Percentiles rank a stretch among this genome's conserved stretches.
Evolutionary conservation across 176 grass and related monocot species (phyloP).

Genomic region (Carex littledalei): DNA sequence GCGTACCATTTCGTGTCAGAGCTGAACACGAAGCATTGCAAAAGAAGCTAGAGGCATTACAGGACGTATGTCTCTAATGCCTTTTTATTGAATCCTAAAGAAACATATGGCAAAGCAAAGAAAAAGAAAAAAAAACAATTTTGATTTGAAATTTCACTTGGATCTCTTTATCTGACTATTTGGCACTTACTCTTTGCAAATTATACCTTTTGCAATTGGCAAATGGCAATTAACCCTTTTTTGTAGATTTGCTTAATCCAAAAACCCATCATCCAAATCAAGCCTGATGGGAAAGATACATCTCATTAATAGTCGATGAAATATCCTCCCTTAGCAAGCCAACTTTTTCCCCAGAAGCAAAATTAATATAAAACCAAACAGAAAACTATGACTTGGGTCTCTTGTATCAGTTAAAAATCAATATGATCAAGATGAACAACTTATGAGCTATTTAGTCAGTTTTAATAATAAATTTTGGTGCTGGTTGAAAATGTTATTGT

Average conservation of each 20-base stretch:
- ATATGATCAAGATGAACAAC: background rate
- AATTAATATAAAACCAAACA: background rate
- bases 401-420: background rate
- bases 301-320: background rate
- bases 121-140: background rate
- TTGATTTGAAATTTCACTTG: background rate
- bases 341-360: background rate
- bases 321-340: background rate
- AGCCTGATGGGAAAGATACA: background rate
- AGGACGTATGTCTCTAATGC: constrained; percentile 40
- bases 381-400: background rate
- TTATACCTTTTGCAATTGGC: background rate
- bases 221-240: background rate
- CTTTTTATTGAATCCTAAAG: background rate
- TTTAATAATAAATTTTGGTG: background rate
- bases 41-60: constrained; percentile 49
- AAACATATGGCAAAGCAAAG: background rate
- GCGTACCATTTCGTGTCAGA: constrained; percentile 73
- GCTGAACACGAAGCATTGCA: constrained; percentile 92
- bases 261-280: background rate
- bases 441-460: background rate
- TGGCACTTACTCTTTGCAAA: background rate
- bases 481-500: background rate
- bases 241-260: background rate
- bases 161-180: background rate